phyloP scores from a whole-genome alignment of 1,139 yeast genomes.

The Yamadazyma taylorii region DNA sequence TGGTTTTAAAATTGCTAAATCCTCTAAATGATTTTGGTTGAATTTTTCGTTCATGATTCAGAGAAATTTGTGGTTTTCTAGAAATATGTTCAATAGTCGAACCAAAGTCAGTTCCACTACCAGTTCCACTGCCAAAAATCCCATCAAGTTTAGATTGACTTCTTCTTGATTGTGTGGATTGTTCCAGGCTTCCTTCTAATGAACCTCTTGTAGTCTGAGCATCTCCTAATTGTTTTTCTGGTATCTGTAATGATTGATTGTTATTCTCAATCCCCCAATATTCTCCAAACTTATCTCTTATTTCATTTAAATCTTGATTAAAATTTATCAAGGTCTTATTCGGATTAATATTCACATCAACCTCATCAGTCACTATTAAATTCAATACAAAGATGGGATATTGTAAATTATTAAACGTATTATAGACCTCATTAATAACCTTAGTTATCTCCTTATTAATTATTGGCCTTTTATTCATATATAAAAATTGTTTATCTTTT shows the following conservation, averaged over 20 bases:
- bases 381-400: constrained; percentile 72
- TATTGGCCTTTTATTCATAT: constrained; percentile 76
- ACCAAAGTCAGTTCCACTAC: no score
- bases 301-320: constrained; percentile 6
- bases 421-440: constrained; percentile 71
- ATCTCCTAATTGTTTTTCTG: background rate
- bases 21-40: background rate
- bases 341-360: constrained; percentile 89
- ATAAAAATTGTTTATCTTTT: constrained; percentile 73
- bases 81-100: no score
- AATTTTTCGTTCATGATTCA: background rate
- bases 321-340: constrained; percentile 49
- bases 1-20: constrained; percentile 5
- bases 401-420: constrained; percentile 68
- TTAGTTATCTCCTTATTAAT: constrained; percentile 54
- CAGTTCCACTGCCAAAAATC: no score
- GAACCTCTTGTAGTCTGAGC: background rate
- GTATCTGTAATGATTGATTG: constrained; percentile 5
- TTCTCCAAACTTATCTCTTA: constrained; percentile 5
- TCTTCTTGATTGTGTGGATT: background rate
- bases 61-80: background rate
- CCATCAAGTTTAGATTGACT: no score
- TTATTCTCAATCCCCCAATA: constrained; percentile 12
- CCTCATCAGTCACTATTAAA: constrained; percentile 47
- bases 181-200: constrained; percentile 1